A percentile compares a stretch with the other conserved stretches of the same genome.
phyloP scores from a whole-genome alignment of 192 early-diverging fungal species.

The Coemansia sp. region DNA sequence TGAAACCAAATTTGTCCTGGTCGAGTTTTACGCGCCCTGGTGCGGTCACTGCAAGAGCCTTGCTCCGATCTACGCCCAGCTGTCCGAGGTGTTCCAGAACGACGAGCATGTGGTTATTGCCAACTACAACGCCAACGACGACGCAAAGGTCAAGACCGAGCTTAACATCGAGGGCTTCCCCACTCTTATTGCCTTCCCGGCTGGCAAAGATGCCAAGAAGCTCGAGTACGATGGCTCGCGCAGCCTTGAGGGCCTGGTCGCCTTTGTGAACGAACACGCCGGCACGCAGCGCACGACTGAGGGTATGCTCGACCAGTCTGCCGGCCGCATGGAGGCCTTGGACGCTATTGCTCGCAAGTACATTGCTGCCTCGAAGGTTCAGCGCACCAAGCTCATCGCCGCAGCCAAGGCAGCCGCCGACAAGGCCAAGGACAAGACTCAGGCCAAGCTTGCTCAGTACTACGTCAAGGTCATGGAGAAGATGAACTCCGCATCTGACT shows the following conservation, averaged over 20 bases:
- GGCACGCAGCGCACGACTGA: constrained; percentile 72
- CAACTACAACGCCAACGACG: constrained; percentile 82
- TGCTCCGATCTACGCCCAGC: constrained; percentile 90
- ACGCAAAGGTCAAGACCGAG: constrained; percentile 60
- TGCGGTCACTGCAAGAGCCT: constrained; percentile 83
- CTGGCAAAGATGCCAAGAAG: constrained; percentile 59
- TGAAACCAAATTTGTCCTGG: constrained; percentile 73
- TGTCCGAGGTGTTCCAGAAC: constrained; percentile 74
- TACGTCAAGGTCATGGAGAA: constrained; percentile 94
- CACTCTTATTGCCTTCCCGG: constrained; percentile 83
- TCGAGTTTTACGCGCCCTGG: constrained; percentile 94
- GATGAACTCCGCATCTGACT: constrained; percentile 65
- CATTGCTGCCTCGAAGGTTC: constrained; percentile 53
- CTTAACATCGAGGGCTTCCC: constrained; percentile 82
- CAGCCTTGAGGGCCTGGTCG: constrained; percentile 67
- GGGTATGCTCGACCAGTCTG: constrained; percentile 66
- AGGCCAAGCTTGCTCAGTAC: constrained; percentile 67
- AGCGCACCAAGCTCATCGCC: constrained; percentile 52
- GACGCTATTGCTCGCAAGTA: constrained; percentile 60
- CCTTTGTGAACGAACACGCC: constrained; percentile 83
- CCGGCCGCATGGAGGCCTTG: constrained; percentile 43
- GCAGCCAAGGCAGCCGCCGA: constrained; percentile 50
- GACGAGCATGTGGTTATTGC: constrained; percentile 84
- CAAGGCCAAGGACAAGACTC: constrained; percentile 48
- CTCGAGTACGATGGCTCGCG: constrained; percentile 75